Evolutionary conservation across 192 early-diverging fungal genomes (phyloP).

Genomic region (Anaeromyces robustus): DNA sequence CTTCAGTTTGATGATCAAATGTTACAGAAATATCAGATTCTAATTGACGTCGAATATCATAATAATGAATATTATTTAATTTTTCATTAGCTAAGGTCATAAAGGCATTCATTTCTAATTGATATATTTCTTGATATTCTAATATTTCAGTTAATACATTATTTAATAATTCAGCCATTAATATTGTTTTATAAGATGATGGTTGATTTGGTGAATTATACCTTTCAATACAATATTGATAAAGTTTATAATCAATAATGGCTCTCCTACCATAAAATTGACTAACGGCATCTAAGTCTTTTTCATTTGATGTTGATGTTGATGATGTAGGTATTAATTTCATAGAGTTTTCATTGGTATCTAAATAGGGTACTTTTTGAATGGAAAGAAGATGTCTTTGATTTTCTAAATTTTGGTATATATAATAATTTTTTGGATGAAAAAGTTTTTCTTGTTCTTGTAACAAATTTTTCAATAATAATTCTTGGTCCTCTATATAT

Average conservation of each 20-base stretch:
- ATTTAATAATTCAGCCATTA: neutral
- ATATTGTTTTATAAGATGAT: neutral
- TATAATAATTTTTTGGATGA: neutral
- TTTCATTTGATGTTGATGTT: too few relatives aligned
- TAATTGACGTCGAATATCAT: neutral
- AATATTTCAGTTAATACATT: neutral
- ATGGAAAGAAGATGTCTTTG: neutral
- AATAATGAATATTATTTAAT: neutral
- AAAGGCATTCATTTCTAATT: neutral
- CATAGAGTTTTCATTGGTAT: neutral
- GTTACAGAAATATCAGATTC: neutral
- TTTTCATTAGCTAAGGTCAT: neutral
- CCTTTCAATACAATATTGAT: neutral
- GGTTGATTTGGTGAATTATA: neutral
- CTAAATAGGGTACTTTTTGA: neutral
- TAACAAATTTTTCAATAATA: neutral
- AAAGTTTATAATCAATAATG: neutral
- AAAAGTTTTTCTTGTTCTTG: neutral
- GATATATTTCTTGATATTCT: neutral
- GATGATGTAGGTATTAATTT: too few relatives aligned
- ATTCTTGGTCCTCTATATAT: neutral
- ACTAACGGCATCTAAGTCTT: neutral
- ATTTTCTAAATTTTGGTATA: neutral
- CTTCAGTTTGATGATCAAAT: neutral
- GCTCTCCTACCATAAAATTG: neutral